A percentile compares a stretch with the other conserved stretches of the same genome.
Evolutionary conservation across 345 rosid genomes (phyloP).

Genomic region (Eucalyptus polyanthemos): DNA sequence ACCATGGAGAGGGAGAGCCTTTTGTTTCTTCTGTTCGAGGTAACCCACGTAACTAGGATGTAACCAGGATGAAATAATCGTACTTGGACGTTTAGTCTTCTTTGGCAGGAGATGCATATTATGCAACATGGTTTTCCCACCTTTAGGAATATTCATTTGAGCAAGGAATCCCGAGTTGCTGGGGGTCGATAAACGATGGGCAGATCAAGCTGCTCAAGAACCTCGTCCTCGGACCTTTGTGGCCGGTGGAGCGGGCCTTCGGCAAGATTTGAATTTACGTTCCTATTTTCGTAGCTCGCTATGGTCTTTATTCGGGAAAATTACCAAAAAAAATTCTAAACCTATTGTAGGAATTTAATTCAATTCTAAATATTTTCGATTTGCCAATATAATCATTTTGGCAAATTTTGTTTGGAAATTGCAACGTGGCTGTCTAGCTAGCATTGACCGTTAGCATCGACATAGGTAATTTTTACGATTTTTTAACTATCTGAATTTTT

Average conservation of each 20-base stretch:
- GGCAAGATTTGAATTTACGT: not conserved
- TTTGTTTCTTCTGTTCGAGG: not conserved
- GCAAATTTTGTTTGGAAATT: too few species aligned
- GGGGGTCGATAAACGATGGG: not conserved
- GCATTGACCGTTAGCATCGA: rapidly evolving
- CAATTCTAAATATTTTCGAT: too few species aligned
- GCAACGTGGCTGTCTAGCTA: not conserved
- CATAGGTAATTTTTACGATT: too few species aligned
- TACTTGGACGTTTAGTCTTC: not conserved
- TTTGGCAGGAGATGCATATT: not conserved
- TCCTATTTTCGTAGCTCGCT: not conserved
- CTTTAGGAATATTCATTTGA: not conserved
- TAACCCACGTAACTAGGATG: not conserved
- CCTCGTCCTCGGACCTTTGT: not conserved
- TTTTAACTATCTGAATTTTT: too few species aligned
- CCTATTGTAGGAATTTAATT: not conserved
- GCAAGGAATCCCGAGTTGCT: not conserved
- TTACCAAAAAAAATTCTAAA: not conserved
- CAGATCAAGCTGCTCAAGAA: not conserved
- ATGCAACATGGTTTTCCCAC: not conserved
- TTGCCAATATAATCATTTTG: not conserved
- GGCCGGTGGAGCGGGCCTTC: not conserved
- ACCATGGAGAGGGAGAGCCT: not conserved
- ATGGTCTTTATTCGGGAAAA: not conserved
- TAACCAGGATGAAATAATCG: not conserved